Evolutionary conservation across 805 yeast species (phyloP), one percentile per base, ranked within the genome.

Genomic region (Cyberlindnera subsufficiens): DNA sequence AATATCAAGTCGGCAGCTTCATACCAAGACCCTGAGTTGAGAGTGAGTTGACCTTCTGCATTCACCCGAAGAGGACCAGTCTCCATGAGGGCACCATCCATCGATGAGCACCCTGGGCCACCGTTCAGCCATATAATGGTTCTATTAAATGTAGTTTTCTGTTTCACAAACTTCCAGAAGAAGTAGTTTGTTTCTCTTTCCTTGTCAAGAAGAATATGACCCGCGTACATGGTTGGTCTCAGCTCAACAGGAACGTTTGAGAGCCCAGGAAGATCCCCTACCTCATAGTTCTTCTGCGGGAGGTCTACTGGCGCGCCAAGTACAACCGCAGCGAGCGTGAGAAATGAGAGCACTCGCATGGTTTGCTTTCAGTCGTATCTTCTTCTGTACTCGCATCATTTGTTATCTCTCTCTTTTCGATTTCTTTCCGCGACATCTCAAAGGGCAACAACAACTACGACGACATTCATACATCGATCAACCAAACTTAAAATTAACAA

Each of bases 41-140:
- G 62, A 13, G 59, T 62, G 8, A 87, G 72, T 40, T 70, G 59
- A 3, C 67, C 71, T 8, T 73, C 56, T 0, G 59, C 51, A 31
- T 32, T 65, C 16, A 88, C 73, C 42, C 96, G 70, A 35, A 88
- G 75, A 0, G 99, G 98, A 0, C 99, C 99, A 3, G 81, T 66
- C 61, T 93, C 99, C 78, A 90, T 77, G 50, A 93, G 60, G 0
- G 96, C 96, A 14, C 99, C 99, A 64, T 93, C 99, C 93, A 91
- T 80, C 0, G 97, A 89, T 2, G 96, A 89, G 61, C 99, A 93
- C 0, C 99, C 99, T 0, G 99, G 99, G 0, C 99, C 99, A 32
- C 99, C 99, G 61, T 93, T 93, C 18, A 93, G 71, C 98, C 99
- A 93, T 42, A 93, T 72, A 8, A 84, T 72, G 18, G 85, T 70